Evolutionary conservation across 78 protist species (phyloP).

Genomic region (Cyanophora paradoxa): DNA sequence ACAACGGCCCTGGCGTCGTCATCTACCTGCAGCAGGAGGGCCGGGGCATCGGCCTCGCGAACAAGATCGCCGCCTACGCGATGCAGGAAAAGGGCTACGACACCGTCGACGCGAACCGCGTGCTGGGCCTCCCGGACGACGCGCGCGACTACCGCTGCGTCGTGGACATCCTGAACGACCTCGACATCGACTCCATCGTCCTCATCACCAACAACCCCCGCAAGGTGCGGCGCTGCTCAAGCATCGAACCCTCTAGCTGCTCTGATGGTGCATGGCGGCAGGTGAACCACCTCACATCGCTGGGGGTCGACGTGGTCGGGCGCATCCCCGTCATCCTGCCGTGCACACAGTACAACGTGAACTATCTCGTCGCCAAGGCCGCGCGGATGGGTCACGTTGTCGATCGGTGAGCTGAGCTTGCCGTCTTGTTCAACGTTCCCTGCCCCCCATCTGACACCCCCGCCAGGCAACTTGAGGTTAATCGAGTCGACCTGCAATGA

Average conservation of each 20-base stretch:
- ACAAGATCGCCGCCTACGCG: slow-evolving; percentile 21
- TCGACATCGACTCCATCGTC: slow-evolving; percentile 1
- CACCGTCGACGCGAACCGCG: slow-evolving; percentile 29
- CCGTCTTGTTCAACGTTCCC: too few relatives aligned
- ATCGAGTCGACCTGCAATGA: too few relatives aligned
- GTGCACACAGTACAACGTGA: not conserved
- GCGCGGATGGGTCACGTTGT: not conserved
- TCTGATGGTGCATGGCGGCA: too few relatives aligned
- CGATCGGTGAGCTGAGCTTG: too few relatives aligned
- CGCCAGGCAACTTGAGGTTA: too few relatives aligned
- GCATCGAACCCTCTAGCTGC: too few relatives aligned
- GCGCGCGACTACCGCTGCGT: slow-evolving; percentile 5
- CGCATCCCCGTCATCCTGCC: not conserved
- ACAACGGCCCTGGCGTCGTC: not conserved
- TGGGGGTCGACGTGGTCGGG: not conserved
- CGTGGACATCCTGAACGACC: slow-evolving; percentile 12
- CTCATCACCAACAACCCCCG: slow-evolving; percentile 27
- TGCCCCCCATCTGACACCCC: too few relatives aligned
- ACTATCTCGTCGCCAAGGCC: slow-evolving; percentile 4
- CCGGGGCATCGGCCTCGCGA: slow-evolving; percentile 32
- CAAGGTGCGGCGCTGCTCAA: not conserved
- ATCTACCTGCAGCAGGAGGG: slow-evolving; percentile 29
- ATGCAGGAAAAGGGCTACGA: slow-evolving; percentile 12
- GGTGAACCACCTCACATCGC: not conserved
- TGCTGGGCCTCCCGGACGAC: slow-evolving; percentile 18